A percentile compares a stretch with the other conserved stretches of the same genome.
Evolutionary conservation across 257 asterid genomes (phyloP).

Genomic region (Penstemon eatonii): DNA sequence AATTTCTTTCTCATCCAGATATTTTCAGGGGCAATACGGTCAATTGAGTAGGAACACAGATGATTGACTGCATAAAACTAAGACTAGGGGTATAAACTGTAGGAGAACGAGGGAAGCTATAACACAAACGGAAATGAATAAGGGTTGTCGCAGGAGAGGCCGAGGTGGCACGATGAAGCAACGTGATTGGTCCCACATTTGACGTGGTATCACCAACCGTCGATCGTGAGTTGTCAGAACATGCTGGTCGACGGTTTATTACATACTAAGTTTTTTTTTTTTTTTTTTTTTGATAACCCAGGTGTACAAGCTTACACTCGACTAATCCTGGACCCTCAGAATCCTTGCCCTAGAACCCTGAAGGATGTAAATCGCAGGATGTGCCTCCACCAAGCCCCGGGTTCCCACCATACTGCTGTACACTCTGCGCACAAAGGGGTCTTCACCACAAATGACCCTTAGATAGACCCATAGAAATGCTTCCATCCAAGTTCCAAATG

Average conservation of each 20-base stretch:
- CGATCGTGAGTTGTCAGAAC: slow-evolving; percentile 48
- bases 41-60: neutral
- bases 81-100: slow-evolving; percentile 25
- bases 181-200: slow-evolving; percentile 60
- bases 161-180: slow-evolving; percentile 62
- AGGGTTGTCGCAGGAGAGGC: slow-evolving; percentile 1
- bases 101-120: slow-evolving; percentile 56
- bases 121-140: neutral
- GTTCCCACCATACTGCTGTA: too few relatives aligned
- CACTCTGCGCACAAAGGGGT: too few relatives aligned
- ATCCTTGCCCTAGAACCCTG: too few relatives aligned
- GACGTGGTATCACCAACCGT: slow-evolving; percentile 60
- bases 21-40: slow-evolving; percentile 38
- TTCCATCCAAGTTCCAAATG: too few relatives aligned
- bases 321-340: too few relatives aligned
- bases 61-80: slow-evolving; percentile 30
- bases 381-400: too few relatives aligned
- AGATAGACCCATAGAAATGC: too few relatives aligned
- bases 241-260: slow-evolving; percentile 9
- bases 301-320: too few relatives aligned
- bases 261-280: too few relatives aligned
- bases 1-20: neutral
- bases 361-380: too few relatives aligned
- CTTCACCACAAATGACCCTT: too few relatives aligned
- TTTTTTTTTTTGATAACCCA: too few relatives aligned